Base-by-base conservation (phyloP, 225 moss, liverwort and hornwort species). In the Pseudisothecium myosuroides region DNA sequence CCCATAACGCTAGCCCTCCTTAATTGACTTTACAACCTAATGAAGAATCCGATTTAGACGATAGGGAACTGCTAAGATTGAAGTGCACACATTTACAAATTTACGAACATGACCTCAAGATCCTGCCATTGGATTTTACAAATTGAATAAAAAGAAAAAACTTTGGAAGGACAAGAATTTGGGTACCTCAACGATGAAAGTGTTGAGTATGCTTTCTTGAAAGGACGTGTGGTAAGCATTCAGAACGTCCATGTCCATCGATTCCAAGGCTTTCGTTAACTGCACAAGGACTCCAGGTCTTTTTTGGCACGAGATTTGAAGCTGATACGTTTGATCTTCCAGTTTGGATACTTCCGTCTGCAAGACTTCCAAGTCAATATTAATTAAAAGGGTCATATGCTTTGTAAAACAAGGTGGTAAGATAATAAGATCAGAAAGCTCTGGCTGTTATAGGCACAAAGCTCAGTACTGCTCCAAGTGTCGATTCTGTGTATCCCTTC, bases 181-280 rank as follows among this genome's bases (percentile, higher is more conserved):
- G 31, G 5, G 87, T 87, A 94, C 93, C 94, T 94, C 91, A 29
- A 91, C 90, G 61, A 94, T 90, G 78, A 92, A 93, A 6, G 90
- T 94, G 82, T 90, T 93, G 71, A 94, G 94, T 12, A 93, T 92
- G 76, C 89, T 93, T 71, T 91, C 92, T 88, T 94, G 90, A 67
- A 94, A 93, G n/a, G 87, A 56, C 47, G 93, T 93, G 81, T 91
- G 90, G 87, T 89, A 87, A 52, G 91, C 92, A 83, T 91, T 93
- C 81, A 94, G 52, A 54, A 91, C 87, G n/a, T 91, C 90, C 80
- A 92, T 84, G 71, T 91, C 88, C 83, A 92, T 58, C 28, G 91
- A 89, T 64, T 94, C 94, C 60, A 94, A 91, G 76, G 94, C 91
- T 88, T 85, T 89, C 43, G 54, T 88, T 62, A 94, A 71, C 90